Evolutionary conservation across 1,284 basidiomycete genomes (phyloP), one percentile per base, ranked within the genome.

Genomic region (Athelia psychrophila): DNA sequence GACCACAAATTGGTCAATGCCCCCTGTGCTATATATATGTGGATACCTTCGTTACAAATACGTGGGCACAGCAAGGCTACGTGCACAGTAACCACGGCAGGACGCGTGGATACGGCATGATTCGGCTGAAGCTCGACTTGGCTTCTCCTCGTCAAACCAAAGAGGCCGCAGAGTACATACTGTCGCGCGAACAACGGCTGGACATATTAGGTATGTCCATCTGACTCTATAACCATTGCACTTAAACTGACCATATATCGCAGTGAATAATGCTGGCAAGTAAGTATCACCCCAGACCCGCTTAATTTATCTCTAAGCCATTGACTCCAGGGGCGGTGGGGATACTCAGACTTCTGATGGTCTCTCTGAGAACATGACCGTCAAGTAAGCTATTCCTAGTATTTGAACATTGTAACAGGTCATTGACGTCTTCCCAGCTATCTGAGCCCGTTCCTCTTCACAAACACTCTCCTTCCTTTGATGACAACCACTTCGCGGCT

Each of bases 211-310:
- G 82, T 82, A 52, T 38, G 72, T 66, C 27, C 38, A 35, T 42
- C 8, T n/a, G n/a, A 35, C 25, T 49, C 6, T 35, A 23, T 30
- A 18, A 20, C 20, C 20, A 23, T 27, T 48, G 13, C 25, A 8
- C 36, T 33, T 16, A 15, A 30, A 24, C 48, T 45, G 19, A 27
- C 33, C 19, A 3, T 30, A 5, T 22, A 19, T 24, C 30, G 13
- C 46, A 81, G 79, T 83, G 40, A 78, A 81, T 56, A 81, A 83
- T 54, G 80, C 80, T 54, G 78, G 71, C 0, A 50, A 72, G 78
- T 80, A 55, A 50, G 74, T 67, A 62, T 47, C 46, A 30, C 6
- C 27, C 6, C 27, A 30, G 13, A 13, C 6, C 27, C 6, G 27
- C 27, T 6, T 30, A 6, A 13, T 13, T 6, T 13, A 5, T 30